Evolutionary conservation across 352 stramenopile species (phyloP), one percentile per base, ranked within the genome.

Genomic region (Pythium pyrilobum): DNA sequence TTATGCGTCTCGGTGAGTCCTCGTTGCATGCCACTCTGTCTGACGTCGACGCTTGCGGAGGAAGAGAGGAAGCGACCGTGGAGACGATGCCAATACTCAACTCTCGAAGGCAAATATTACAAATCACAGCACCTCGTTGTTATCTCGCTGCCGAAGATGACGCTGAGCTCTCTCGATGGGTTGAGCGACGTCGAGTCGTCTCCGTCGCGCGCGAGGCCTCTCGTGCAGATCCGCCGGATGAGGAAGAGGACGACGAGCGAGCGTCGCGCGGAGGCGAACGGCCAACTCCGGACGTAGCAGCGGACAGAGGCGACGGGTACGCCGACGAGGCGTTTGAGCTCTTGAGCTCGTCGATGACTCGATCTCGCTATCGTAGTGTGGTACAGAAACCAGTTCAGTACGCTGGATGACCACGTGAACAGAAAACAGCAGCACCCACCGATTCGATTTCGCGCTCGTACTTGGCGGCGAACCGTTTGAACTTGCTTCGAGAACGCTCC

Each of bases 381-480:
- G n/a, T n/a, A n/a, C n/a, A n/a, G n/a, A n/a, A n/a, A n/a, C n/a
- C n/a, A n/a, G n/a, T n/a, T n/a, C n/a, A n/a, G n/a, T n/a, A n/a
- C n/a, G n/a, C n/a, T n/a, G n/a, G n/a, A n/a, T n/a, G n/a, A n/a
- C n/a, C n/a, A n/a, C n/a, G n/a, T 36, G 31, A 8, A 50, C 44
- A 52, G 1, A 56, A 41, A 45, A 27, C 29, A 42, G 13, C 18
- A 40, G 51, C 27, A 51, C 65, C 36, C 51, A 90, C 81, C 71
- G 88, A 69, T 51, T 93, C 78, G 46, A 93, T 87, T 47, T 93
- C 83, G 12, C 72, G 72, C 54, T 93, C 83, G 31, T 93, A 93
- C 50, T 92, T 91, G 5, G 77, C 83, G 1, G 79, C 83, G 41
- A 93, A 93, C 11, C 81, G 72, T 58, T 90, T 89, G 55, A 93